Evolutionary conservation across 176 grass and related monocot genomes (phyloP).

Genomic region (Bromus sterilis): DNA sequence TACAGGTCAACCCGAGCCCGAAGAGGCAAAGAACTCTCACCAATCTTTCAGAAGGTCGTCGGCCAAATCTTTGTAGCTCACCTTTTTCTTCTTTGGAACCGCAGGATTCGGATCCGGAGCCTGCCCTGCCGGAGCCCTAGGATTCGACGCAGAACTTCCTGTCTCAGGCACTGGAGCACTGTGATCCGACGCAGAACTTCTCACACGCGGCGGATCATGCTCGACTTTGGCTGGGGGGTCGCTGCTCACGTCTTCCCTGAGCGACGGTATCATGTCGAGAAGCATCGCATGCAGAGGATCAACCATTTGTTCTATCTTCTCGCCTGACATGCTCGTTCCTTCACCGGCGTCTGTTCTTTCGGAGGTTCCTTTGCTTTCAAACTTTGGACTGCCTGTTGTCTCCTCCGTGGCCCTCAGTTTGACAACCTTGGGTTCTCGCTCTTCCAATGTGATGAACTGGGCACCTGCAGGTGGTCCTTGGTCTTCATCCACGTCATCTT

Average conservation of each 20-base stretch:
- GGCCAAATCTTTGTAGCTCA: constrained; percentile 87
- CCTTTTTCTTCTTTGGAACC: constrained; percentile 68
- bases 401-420: background rate
- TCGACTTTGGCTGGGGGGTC: background rate
- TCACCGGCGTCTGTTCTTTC: constrained; percentile 22
- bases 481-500: background rate
- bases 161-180: background rate
- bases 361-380: constrained; percentile 16
- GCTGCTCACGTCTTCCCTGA: constrained; percentile 13
- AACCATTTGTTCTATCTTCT: constrained; percentile 77
- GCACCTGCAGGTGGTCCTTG: constrained; percentile 26
- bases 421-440: constrained; percentile 15
- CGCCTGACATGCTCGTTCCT: background rate
- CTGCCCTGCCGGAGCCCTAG: background rate
- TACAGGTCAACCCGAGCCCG: background rate
- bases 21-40: constrained; percentile 24
- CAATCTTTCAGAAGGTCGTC: constrained; percentile 72
- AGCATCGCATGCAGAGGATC: constrained; percentile 90
- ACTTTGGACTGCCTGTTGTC: constrained; percentile 3
- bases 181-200: background rate
- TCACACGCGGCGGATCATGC: background rate
- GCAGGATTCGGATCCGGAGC: constrained; percentile 3
- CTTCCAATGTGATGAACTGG: constrained; percentile 29
- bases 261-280: constrained; percentile 74
- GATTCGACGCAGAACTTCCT: background rate